Evolutionary conservation across 331 rosid species (phyloP).

Genomic region (Phaseolus coccineus): DNA sequence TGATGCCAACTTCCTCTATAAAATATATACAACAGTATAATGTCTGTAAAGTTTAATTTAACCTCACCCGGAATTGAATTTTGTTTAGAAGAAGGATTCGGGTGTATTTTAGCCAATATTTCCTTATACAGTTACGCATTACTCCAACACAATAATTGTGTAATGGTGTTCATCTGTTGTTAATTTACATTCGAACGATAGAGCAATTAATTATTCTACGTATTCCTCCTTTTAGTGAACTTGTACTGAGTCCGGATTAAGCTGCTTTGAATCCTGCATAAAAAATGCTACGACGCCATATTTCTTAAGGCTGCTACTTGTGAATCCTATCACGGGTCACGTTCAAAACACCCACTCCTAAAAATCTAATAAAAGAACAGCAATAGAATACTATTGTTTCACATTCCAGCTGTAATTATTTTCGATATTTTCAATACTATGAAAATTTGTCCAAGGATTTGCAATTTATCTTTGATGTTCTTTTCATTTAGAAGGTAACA

Average conservation of each 20-base stretch:
- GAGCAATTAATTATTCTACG: background rate
- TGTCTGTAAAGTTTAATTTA: conserved; percentile 38
- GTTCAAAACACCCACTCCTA: too few relatives aligned
- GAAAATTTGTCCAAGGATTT: background rate
- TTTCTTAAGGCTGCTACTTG: too few relatives aligned
- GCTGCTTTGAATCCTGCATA: too few relatives aligned
- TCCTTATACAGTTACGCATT: background rate
- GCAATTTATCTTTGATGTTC: too few relatives aligned
- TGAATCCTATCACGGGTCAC: too few relatives aligned
- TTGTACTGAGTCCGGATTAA: too few relatives aligned
- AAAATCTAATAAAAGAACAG: too few relatives aligned
- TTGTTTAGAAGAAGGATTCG: conserved; percentile 31
- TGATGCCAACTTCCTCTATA: conserved; percentile 13
- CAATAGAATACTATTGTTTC: too few relatives aligned
- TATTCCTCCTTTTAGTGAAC: too few relatives aligned
- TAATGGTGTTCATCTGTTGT: background rate
- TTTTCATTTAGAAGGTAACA: background rate
- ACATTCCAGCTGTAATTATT: too few relatives aligned
- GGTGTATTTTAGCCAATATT: conserved; percentile 32
- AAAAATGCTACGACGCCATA: too few relatives aligned
- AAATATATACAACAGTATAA: conserved; percentile 21
- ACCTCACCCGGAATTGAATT: conserved; percentile 29
- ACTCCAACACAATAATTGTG: background rate
- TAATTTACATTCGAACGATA: background rate
- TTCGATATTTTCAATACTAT: too few relatives aligned